Base-by-base conservation (phyloP, 345 rosid species). In the Acer saccharum region DNA sequence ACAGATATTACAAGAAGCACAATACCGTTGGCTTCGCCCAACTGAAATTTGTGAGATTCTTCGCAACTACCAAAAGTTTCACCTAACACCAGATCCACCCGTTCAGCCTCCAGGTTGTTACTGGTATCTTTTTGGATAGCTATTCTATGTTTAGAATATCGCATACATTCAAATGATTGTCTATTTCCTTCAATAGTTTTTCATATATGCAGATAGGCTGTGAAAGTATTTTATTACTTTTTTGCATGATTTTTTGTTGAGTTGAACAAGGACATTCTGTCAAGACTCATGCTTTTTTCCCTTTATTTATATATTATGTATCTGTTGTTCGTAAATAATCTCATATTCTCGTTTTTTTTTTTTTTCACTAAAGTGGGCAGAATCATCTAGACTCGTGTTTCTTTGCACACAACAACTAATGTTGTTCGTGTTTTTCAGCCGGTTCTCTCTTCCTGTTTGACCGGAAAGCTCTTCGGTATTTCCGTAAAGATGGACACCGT, bases 361-460 rank as follows among this genome's bases (percentile, higher is more conserved):
- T 44, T 48, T 54, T 65, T 32, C 18, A 11, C 44, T 64, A 3
- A 32, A 14, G 10, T 65, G 69, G 6, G 69, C 20, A 65, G 44
- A 23, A 64, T 32, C 11, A 29, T 6, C 18, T 27, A 65, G 10
- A 27, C 10, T 16, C 20, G 10, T 27, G 18, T 27, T 65, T 27
- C 20, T 4, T 65, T 73, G 71, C 65, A 63, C 69, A 5, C 41
- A 69, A 50, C 67, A 77, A 79, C 87, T 71, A 76, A 61, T 67
- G 72, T 58, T 81, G 54, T 72, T 75, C n/a, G 16, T 25, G 16
- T 72, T 69, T 75, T 87, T 76, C 85, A 95, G 98, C 91, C 87
- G 98, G 98, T 82, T 89, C 98, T 60, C 70, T 95, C 75, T 90
- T 90, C 81, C 86, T 95, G 68, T 95, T 91, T 83, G 91, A 95